Percentiles rank a stretch among this genome's conserved stretches.
Conservation (phyloP, 192 early-diverging fungal species). For the Irineochytrium annulatum region DNA sequence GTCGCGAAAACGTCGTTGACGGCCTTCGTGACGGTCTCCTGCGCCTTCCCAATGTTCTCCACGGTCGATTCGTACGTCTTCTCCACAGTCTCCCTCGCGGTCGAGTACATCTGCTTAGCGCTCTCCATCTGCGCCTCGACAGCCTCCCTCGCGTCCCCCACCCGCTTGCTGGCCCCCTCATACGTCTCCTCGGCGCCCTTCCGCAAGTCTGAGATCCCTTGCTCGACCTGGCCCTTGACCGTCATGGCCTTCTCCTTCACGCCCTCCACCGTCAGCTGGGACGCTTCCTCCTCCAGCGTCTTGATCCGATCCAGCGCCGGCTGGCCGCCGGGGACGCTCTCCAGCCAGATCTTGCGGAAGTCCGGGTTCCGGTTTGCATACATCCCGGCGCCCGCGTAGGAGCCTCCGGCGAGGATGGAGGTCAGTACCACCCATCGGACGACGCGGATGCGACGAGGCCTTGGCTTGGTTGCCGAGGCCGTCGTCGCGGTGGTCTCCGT, state of each 20-base stretch:
- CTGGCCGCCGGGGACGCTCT: constrained; percentile 24
- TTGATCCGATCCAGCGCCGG: constrained; percentile 1
- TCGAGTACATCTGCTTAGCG: background rate
- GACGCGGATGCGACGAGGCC: too few species aligned
- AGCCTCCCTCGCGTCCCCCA: background rate
- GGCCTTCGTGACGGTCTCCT: constrained; percentile 6
- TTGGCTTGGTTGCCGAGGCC: too few species aligned
- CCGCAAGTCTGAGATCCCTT: background rate
- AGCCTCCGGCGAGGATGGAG: background rate
- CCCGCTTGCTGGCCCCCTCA: background rate
- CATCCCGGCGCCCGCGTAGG: constrained; percentile 7
- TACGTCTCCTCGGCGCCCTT: background rate
- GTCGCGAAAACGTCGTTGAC: constrained; percentile 13
- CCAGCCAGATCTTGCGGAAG: constrained; percentile 5
- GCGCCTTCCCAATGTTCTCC: background rate
- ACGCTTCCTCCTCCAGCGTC: background rate
- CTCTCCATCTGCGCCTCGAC: background rate
- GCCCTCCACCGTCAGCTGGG: background rate
- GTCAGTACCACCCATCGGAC: background rate
- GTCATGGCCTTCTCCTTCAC: background rate
- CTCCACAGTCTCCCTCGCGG: background rate
- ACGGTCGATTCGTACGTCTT: constrained; percentile 10
- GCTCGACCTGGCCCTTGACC: background rate
- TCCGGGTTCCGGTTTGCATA: background rate
- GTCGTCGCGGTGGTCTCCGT: too few species aligned